These are phyloP conservation scores for Kuraishia molischiana DNA, from an alignment of 805 yeast genomes.

Conservation along the genomic window DNA sequence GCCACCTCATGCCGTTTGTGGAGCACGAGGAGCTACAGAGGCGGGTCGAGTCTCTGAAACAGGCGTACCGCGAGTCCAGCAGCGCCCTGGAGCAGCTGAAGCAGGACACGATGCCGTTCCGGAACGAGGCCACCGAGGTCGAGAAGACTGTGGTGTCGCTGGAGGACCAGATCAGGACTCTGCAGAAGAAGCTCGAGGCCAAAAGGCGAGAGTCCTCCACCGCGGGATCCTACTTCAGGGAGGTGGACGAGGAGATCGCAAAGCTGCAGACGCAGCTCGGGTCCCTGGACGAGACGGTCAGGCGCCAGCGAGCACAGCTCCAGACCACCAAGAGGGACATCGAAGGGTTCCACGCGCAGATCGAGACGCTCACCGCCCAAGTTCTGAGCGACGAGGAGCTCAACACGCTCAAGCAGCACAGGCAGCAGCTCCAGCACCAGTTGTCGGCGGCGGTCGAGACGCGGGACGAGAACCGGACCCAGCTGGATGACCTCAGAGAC, in stretches of 20 bases:
- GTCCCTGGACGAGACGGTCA: background rate
- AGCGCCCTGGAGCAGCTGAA: constrained; percentile 4
- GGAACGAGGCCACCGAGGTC: constrained; percentile 7
- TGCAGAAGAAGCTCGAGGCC: constrained; percentile 6
- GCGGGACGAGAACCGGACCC: background rate
- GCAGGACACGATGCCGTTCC: constrained; percentile 2
- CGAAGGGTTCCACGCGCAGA: background rate
- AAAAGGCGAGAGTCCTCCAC: background rate
- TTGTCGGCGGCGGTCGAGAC: background rate
- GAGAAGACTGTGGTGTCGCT: constrained; percentile 13
- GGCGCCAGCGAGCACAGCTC: background rate
- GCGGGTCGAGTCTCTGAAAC: background rate
- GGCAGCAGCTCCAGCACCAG: background rate
- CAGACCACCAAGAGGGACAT: background rate
- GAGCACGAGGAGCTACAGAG: constrained; percentile 15
- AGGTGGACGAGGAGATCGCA: background rate
- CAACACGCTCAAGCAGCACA: background rate
- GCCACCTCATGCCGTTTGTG: constrained; percentile 24
- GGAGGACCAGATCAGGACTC: constrained; percentile 11
- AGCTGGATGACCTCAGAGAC: background rate
- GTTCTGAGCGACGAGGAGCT: background rate
- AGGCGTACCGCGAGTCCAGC: background rate
- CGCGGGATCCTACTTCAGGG: background rate
- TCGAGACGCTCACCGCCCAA: background rate
- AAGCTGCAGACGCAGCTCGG: background rate